Conservation (phyloP, 1,284 basidiomycete species). For the Takashimella tepidaria region DNA sequence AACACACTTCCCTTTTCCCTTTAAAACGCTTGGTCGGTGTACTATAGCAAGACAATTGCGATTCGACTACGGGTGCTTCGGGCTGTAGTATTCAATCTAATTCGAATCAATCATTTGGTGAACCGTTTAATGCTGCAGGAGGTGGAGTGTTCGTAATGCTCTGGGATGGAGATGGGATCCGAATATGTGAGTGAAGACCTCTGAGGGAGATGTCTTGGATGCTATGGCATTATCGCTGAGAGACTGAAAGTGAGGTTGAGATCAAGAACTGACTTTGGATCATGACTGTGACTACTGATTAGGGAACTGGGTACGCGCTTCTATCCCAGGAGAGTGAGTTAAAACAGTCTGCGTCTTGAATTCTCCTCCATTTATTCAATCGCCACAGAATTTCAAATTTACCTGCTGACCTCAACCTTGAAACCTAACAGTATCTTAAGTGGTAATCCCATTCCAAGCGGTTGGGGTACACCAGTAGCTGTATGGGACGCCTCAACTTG, state of each 20-base stretch:
- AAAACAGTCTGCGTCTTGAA: no score
- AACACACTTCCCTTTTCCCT: no score
- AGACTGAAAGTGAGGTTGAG: no score
- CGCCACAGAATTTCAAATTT: no score
- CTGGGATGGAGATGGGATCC: conserved; percentile 64
- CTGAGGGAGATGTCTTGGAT: background rate
- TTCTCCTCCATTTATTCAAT: no score
- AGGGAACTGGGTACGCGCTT: conserved; percentile 61
- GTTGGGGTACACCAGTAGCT: conserved; percentile 65
- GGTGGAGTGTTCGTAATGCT: conserved; percentile 74
- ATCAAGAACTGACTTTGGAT: no score
- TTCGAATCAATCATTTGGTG: conserved; percentile 58
- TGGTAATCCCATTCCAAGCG: conserved; percentile 56
- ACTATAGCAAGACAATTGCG: conserved; percentile 21
- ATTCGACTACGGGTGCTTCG: conserved; percentile 51
- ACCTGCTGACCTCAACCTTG: no score
- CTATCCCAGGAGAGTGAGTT: conserved; percentile 60
- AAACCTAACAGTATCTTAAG: conserved; percentile 51
- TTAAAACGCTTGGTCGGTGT: no score
- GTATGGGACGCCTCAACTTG: conserved; percentile 61
- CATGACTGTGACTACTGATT: no score
- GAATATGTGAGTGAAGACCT: conserved; percentile 57
- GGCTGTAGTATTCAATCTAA: conserved; percentile 64
- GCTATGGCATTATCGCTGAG: background rate
- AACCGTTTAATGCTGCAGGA: conserved; percentile 59